phyloP scores from a whole-genome alignment of 305 asterid genomes.

The Rubia tinctorum region DNA sequence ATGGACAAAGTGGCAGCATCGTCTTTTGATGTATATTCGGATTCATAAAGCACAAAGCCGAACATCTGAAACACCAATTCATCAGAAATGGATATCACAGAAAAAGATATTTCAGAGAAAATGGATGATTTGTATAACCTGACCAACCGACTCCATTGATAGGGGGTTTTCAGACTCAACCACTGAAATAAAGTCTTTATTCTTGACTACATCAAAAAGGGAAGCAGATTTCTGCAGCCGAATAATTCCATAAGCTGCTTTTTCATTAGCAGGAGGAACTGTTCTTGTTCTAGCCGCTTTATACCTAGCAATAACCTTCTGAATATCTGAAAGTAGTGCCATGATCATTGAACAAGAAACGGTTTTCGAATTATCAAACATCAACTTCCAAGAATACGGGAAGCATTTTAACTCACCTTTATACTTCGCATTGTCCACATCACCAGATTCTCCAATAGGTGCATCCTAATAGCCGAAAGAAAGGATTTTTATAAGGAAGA shows the following conservation, averaged over 20 bases:
- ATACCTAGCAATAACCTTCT: constrained; percentile 66
- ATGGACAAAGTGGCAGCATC: constrained; percentile 50
- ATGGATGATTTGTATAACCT: background rate
- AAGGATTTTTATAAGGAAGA: constrained; percentile 26
- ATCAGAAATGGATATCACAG: constrained; percentile 16
- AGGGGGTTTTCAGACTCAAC: constrained; percentile 68
- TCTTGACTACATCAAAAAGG: constrained; percentile 47
- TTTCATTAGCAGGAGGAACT: constrained; percentile 61
- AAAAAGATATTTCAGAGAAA: background rate
- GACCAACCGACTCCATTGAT: constrained; percentile 78
- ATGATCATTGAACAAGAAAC: background rate
- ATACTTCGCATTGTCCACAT: constrained; percentile 71
- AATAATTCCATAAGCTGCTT: constrained; percentile 64
- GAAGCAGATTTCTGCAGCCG: constrained; percentile 48
- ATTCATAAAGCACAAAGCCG: constrained; percentile 68
- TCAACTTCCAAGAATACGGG: background rate
- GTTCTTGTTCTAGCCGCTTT: constrained; percentile 45
- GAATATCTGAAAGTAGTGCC: constrained; percentile 65
- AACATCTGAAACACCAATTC: constrained; percentile 62
- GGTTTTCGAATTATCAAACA: background rate
- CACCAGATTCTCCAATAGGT: constrained; percentile 95
- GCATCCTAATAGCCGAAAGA: constrained; percentile 60
- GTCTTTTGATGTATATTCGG: constrained; percentile 56
- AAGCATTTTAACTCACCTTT: constrained; percentile 44
- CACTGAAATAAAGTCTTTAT: constrained; percentile 31